phyloP scores from a whole-genome alignment of 192 early-diverging fungal genomes.

The Rhizoclosmatium sp. region DNA sequence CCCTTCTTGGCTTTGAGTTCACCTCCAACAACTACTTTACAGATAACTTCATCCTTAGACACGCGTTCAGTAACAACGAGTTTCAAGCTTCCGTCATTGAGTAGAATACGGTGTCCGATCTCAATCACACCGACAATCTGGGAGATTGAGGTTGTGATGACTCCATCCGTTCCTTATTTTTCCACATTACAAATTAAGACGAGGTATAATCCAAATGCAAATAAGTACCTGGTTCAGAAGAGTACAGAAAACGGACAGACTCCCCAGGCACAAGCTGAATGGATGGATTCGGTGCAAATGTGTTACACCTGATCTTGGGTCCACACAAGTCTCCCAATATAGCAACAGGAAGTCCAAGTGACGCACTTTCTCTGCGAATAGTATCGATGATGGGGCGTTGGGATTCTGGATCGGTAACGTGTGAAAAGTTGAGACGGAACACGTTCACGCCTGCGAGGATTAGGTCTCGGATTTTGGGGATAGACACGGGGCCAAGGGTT shows the following conservation, averaged over 20 bases:
- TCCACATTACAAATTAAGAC: no score
- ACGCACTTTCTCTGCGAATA: constrained; percentile 52
- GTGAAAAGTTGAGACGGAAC: constrained; percentile 64
- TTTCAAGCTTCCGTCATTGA: constrained; percentile 60
- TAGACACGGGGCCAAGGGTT: constrained; percentile 63
- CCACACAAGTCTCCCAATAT: constrained; percentile 64
- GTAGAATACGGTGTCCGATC: constrained; percentile 57
- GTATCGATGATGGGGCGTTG: constrained; percentile 57
- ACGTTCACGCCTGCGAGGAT: constrained; percentile 61
- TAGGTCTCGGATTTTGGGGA: constrained; percentile 56
- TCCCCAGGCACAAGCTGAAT: constrained; percentile 43
- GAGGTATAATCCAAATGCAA: no score
- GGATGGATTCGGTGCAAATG: constrained; percentile 51
- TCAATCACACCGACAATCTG: constrained; percentile 54
- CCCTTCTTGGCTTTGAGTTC: constrained; percentile 61
- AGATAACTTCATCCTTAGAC: constrained; percentile 49
- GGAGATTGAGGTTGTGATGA: constrained; percentile 56
- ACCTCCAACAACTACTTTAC: constrained; percentile 57
- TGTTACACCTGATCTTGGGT: constrained; percentile 65
- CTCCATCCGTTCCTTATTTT: constrained; percentile 35
- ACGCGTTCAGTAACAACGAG: constrained; percentile 52
- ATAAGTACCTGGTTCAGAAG: constrained; percentile 32
- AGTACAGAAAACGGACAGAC: constrained; percentile 44
- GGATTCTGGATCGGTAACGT: constrained; percentile 52
- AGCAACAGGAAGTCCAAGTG: constrained; percentile 55